These are phyloP conservation scores for Colletotrichum spinosum DNA, from an alignment of 2,329 filamentous ascomycete genomes.

Conservation along the genomic window DNA sequence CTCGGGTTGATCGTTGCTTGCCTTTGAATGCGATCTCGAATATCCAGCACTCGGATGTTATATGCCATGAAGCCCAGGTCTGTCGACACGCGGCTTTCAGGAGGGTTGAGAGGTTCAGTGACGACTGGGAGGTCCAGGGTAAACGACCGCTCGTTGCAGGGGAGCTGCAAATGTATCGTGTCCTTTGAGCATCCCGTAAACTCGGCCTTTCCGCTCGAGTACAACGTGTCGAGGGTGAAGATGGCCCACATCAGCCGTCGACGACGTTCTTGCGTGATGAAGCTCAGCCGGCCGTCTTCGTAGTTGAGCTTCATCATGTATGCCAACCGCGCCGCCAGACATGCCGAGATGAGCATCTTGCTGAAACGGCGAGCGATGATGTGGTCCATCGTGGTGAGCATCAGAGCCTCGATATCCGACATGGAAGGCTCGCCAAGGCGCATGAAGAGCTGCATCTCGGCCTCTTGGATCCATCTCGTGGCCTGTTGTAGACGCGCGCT, in stretches of 20 bases:
- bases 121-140: constrained; percentile 28
- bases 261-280: constrained; percentile 37
- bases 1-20: background rate
- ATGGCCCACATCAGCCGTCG: constrained; percentile 42
- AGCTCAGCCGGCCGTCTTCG: constrained; percentile 36
- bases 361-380: constrained; percentile 38
- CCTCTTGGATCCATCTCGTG: constrained; percentile 42
- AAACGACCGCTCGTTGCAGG: constrained; percentile 28
- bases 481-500: constrained; percentile 8
- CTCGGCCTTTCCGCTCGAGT: constrained; percentile 29
- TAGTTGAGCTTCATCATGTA: constrained; percentile 41
- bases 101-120: constrained; percentile 18
- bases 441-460: constrained; percentile 36
- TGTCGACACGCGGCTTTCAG: background rate
- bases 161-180: constrained; percentile 27
- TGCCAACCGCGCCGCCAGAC: constrained; percentile 35
- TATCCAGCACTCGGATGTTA: constrained; percentile 28
- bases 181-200: constrained; percentile 28
- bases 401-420: constrained; percentile 40
- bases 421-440: constrained; percentile 32
- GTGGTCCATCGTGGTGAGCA: constrained; percentile 40
- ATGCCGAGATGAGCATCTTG: constrained; percentile 40
- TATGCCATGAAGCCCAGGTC: constrained; percentile 30
- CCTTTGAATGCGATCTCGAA: constrained; percentile 33
- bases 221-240: constrained; percentile 33